Conservation (phyloP, 2,329 filamentous ascomycete genomes). For the Diaporthe vexans region DNA sequence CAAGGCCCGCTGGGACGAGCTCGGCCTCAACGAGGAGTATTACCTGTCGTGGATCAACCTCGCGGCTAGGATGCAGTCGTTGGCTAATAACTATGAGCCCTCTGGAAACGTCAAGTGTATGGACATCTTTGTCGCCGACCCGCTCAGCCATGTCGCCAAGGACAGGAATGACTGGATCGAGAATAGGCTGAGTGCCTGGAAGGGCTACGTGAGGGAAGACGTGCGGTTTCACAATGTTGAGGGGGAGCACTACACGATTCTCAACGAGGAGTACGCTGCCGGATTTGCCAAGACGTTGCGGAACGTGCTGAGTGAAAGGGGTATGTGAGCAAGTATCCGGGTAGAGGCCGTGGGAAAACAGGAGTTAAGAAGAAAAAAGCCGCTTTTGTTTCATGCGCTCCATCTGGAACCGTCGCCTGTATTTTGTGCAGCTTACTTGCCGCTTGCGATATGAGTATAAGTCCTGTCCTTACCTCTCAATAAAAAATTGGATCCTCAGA, state of each 20-base stretch:
- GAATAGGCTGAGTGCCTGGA: slow-evolving; percentile 40
- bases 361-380: too few species aligned
- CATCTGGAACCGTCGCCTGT: too few species aligned
- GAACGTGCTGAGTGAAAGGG: background rate
- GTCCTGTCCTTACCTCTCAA: too few species aligned
- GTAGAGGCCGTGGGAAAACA: background rate
- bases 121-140: slow-evolving; percentile 58
- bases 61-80: slow-evolving; percentile 53
- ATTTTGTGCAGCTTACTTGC: too few species aligned
- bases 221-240: slow-evolving; percentile 52
- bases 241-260: slow-evolving; percentile 57
- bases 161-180: background rate
- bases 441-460: too few species aligned
- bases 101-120: slow-evolving; percentile 52
- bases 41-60: slow-evolving; percentile 54
- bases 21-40: slow-evolving; percentile 48
- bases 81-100: slow-evolving; percentile 59
- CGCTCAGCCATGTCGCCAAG: slow-evolving; percentile 44
- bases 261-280: background rate
- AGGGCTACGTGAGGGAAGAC: slow-evolving; percentile 49
- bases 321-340: background rate
- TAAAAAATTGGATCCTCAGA: too few species aligned
- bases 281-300: background rate
- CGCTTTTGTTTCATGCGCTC: too few species aligned
- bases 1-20: slow-evolving; percentile 46